Percentiles rank a stretch among this genome's conserved stretches.
Conservation (phyloP, 2,329 filamentous ascomycete species). For the Chrysosporium keratinophilum region DNA sequence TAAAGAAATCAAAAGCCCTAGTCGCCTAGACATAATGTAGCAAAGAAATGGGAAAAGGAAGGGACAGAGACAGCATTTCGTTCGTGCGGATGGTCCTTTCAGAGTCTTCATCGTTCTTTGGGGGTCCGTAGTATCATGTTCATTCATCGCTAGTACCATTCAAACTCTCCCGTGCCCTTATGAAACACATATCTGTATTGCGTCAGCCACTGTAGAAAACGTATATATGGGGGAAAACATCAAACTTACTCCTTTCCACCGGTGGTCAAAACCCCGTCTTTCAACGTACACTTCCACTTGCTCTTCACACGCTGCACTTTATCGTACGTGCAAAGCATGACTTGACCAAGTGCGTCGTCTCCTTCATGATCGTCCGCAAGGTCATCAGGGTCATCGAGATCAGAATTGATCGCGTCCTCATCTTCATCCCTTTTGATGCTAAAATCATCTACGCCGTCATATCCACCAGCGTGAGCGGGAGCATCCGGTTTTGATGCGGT, state of each 20-base stretch:
- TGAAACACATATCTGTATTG: conserved; percentile 72
- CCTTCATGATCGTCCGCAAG: conserved; percentile 73
- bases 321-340: conserved; percentile 98
- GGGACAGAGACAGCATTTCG: no score
- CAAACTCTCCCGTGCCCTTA: conserved; percentile 93
- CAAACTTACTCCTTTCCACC: conserved; percentile 73
- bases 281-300: conserved; percentile 98
- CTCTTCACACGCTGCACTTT: conserved; percentile 99
- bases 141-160: conserved; percentile 57
- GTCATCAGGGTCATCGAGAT: conserved; percentile 90
- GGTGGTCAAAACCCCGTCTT: conserved; percentile 88
- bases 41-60: not conserved
- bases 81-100: no score
- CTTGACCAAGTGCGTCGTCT: conserved; percentile 71
- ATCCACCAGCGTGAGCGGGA: conserved; percentile 33
- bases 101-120: not conserved
- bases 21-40: not conserved
- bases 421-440: conserved; percentile 55
- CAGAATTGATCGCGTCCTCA: conserved; percentile 96
- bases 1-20: not conserved
- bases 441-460: conserved; percentile 47
- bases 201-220: conserved; percentile 2
- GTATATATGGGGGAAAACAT: not conserved
- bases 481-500: conserved; percentile 12
- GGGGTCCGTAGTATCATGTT: not conserved